Percentiles rank a stretch among this genome's conserved stretches.
phyloP scores from a whole-genome alignment of 2,329 filamentous ascomycete species.

The Aspergillus glaucus region DNA sequence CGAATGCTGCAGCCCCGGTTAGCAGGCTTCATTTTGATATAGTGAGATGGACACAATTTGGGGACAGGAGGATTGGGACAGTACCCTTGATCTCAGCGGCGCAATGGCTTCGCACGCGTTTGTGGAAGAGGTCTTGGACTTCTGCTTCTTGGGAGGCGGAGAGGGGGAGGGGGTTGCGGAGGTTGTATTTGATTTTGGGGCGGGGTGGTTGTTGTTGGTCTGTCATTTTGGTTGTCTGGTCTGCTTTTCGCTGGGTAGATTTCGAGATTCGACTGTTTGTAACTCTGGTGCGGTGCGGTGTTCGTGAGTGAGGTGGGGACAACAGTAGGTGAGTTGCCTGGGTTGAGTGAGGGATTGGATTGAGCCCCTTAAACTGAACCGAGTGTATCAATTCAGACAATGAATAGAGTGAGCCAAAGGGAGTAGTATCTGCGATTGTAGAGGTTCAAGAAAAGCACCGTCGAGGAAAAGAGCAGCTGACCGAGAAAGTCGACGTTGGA shows the following conservation, averaged over 20 bases:
- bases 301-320: too few relatives aligned
- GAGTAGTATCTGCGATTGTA: too few relatives aligned
- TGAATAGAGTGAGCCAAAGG: too few relatives aligned
- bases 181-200: constrained; percentile 27
- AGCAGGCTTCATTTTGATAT: not conserved
- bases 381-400: too few relatives aligned
- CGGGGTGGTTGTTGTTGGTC: constrained; percentile 14
- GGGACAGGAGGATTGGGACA: not conserved
- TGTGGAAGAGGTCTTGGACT: constrained; percentile 73
- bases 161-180: constrained; percentile 72
- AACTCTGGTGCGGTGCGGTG: too few relatives aligned
- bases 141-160: constrained; percentile 75
- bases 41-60: too few relatives aligned
- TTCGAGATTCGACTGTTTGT: too few relatives aligned
- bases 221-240: constrained; percentile 4
- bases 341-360: too few relatives aligned
- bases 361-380: too few relatives aligned
- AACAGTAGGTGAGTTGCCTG: too few relatives aligned
- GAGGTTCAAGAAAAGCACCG: too few relatives aligned
- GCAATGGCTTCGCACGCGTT: constrained; percentile 69
- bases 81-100: constrained; percentile 70
- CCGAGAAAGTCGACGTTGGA: not conserved
- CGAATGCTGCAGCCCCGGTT: constrained; percentile 64
- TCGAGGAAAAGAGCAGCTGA: not conserved
- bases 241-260: not conserved